phyloP scores from a whole-genome alignment of 2,329 filamentous ascomycete species.

The Pseudogymnoascus sp. region DNA sequence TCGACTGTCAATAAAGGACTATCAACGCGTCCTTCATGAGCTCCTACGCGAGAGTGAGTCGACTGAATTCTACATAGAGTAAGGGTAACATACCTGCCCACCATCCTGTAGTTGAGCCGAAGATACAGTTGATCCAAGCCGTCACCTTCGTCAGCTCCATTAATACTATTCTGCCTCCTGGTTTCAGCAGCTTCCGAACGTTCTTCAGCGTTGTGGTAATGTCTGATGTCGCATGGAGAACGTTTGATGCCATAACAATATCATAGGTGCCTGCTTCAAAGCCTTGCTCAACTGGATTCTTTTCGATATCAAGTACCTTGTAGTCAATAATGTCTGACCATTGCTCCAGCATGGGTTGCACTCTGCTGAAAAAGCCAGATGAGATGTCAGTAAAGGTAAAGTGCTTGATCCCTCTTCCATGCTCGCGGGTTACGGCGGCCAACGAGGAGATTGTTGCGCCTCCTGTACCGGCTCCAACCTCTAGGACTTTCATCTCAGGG shows the following conservation, averaged over 20 bases:
- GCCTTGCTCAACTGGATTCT: slow-evolving; percentile 24
- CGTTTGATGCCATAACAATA: slow-evolving; percentile 30
- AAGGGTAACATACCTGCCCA: slow-evolving; percentile 21
- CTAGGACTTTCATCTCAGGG: slow-evolving; percentile 9
- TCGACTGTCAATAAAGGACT: slow-evolving; percentile 9
- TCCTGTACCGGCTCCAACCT: no score
- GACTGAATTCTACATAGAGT: slow-evolving; percentile 9
- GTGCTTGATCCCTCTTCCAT: background rate
- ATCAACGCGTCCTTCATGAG: slow-evolving; percentile 10
- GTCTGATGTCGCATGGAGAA: slow-evolving; percentile 31
- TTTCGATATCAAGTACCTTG: slow-evolving; percentile 26
- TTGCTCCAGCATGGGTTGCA: slow-evolving; percentile 20
- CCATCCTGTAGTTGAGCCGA: slow-evolving; percentile 31
- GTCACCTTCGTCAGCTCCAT: slow-evolving; percentile 15
- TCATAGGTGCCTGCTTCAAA: slow-evolving; percentile 28
- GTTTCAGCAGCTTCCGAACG: slow-evolving; percentile 21
- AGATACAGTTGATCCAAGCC: slow-evolving; percentile 12
- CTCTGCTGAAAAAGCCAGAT: slow-evolving; percentile 28
- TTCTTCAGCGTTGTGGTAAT: slow-evolving; percentile 20
- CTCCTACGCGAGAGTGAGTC: slow-evolving; percentile 2
- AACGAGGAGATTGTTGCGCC: background rate
- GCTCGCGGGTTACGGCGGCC: background rate
- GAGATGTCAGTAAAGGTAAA: slow-evolving; percentile 21
- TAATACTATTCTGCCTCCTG: slow-evolving; percentile 21
- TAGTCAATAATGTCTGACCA: slow-evolving; percentile 26